Evolutionary conservation across 2,329 filamentous ascomycete species (phyloP), one percentile per base, ranked within the genome.

Genomic region (Monilinia polystroma): DNA sequence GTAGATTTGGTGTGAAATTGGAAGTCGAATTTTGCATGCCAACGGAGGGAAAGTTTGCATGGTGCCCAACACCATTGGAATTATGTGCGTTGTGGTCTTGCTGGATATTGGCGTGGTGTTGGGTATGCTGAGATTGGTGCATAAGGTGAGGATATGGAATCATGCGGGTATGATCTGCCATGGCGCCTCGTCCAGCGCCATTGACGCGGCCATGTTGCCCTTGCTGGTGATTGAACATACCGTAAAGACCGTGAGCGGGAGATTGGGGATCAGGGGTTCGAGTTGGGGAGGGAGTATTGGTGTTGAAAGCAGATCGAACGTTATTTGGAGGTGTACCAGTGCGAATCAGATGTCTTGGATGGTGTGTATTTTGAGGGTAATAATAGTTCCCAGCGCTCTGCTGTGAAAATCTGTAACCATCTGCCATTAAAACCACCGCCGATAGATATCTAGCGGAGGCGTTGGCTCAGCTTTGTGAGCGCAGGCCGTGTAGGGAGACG

Each of bases 191-290:
- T 70, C 82, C 83, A 38, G 85, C 84, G 73, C 89, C 90, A 80
- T 92, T 93, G 79, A 92, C 85, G 80, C 91, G 88, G 80, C 85
- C 85, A 81, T 88, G 88, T 77, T 92, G 90, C 77, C 87, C 87
- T 80, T 89, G 87, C 77, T 90, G 87, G 67, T 82, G 80, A 76
- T 86, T 87, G 82, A 89, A 93, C 90, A 93, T 93, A 77, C 83
- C 73, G 76, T 76, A 77, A 53, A 73, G 66, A 55, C 68, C 72
- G 58, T 71, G 74, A n/a, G 71, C 75, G 14, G 76, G 73, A 63
- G 75, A 77, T 60, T 83, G 71, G 14, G 74, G 68, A 62, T 83
- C 84, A 55, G 84, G 84, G 56, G 84, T 86, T 73, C 83, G 82
- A 69, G 84, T 82, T 68, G 85, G 84, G 18, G 84, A 87, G 63